Percentiles rank a stretch among this genome's conserved stretches.
Conservation (phyloP, 768 basidiomycete genomes). For the Podaxis sp. region DNA sequence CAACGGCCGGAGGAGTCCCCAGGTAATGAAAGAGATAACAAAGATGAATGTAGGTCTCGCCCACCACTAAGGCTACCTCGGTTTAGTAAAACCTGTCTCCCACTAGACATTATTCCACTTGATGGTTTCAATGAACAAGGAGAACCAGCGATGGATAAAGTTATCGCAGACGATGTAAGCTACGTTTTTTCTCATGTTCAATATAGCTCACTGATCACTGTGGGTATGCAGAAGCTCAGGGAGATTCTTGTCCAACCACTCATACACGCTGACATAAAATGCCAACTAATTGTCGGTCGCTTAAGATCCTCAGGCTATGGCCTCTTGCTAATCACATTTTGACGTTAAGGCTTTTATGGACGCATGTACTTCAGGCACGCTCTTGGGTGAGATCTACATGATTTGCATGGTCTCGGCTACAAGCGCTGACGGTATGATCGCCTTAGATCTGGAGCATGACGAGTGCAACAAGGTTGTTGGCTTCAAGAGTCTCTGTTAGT, state of each 20-base stretch:
- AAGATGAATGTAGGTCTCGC: slow-evolving; percentile 16
- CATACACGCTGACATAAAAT: background rate
- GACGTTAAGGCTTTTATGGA: background rate
- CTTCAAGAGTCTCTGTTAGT: slow-evolving; percentile 12
- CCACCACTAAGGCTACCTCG: no score
- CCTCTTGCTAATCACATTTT: background rate
- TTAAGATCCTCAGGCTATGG: background rate
- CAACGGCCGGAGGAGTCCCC: slow-evolving; percentile 2
- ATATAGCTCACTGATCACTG: no score
- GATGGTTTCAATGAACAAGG: slow-evolving; percentile 5
- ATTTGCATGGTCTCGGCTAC: background rate
- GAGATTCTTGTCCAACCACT: slow-evolving; percentile 2
- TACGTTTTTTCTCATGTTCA: background rate
- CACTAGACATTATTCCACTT: slow-evolving; percentile 14
- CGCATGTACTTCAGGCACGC: slow-evolving; percentile 15
- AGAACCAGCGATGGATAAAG: background rate
- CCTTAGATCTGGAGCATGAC: slow-evolving; percentile 16
- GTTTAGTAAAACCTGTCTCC: background rate
- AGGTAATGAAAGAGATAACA: slow-evolving; percentile 14
- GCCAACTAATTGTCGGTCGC: background rate
- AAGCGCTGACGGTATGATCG: background rate
- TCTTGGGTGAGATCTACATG: slow-evolving; percentile 14
- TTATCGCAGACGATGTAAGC: background rate
- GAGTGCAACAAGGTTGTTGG: slow-evolving; percentile 15
- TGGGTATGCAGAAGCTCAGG: background rate